Percentiles rank a stretch among this genome's conserved stretches.
These are phyloP conservation scores for Tetracladium setigerum DNA, from an alignment of 495 filamentous ascomycete species.

Conservation along the genomic window DNA sequence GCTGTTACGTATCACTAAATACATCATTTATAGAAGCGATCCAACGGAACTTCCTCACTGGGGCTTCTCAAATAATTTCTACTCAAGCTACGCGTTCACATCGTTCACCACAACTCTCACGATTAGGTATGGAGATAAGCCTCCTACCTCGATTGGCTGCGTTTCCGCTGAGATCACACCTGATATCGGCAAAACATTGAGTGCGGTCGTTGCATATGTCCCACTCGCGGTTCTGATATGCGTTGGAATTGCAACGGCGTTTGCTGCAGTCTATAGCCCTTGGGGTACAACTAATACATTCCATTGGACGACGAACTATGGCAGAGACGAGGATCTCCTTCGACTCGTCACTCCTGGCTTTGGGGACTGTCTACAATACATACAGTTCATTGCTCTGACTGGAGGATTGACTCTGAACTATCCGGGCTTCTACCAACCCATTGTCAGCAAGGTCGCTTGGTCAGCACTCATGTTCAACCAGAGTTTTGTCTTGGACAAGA, in stretches of 20 bases:
- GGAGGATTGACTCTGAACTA: constrained; percentile 82
- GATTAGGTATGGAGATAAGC: constrained; percentile 64
- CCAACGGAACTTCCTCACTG: constrained; percentile 58
- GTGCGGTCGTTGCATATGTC: constrained; percentile 64
- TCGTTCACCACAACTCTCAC: constrained; percentile 64
- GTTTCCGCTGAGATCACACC: constrained; percentile 76
- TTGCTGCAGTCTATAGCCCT: constrained; percentile 81
- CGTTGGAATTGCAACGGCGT: constrained; percentile 72
- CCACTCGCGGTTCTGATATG: constrained; percentile 71
- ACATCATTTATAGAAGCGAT: constrained; percentile 31
- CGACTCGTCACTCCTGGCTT: constrained; percentile 94
- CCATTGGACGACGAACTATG: constrained; percentile 92
- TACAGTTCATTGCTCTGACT: constrained; percentile 86
- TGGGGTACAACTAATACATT: constrained; percentile 90
- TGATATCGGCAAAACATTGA: constrained; percentile 56
- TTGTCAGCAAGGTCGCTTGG: constrained; percentile 81
- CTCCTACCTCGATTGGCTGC: constrained; percentile 62
- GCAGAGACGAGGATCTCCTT: constrained; percentile 84
- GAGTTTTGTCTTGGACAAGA: constrained; percentile 66
- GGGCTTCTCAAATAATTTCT: constrained; percentile 67
- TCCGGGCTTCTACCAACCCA: constrained; percentile 90
- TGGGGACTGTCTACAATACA: constrained; percentile 93
- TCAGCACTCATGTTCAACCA: constrained; percentile 87
- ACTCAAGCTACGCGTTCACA: constrained; percentile 75
- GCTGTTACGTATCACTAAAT: background rate